A percentile compares a stretch with the other conserved stretches of the same genome.
These are phyloP conservation scores for Fusarium sp. DNA, from an alignment of 2,329 filamentous ascomycete genomes.

Conservation along the genomic window DNA sequence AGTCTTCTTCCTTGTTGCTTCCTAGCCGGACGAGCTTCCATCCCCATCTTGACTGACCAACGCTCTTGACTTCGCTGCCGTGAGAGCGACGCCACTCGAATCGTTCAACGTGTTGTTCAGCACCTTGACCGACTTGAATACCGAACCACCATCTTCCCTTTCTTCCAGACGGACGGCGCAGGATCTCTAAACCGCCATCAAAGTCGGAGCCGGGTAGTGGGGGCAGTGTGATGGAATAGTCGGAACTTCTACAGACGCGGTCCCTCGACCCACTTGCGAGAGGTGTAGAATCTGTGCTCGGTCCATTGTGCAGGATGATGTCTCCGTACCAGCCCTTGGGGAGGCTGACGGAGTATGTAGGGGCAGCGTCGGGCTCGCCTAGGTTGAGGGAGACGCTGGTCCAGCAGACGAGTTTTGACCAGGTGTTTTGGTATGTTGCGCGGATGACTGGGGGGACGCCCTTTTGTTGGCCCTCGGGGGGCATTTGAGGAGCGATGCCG, in stretches of 20 bases:
- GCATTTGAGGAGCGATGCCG: conserved; percentile 4
- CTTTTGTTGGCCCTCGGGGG: conserved; percentile 4
- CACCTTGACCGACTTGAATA: conserved; percentile 27
- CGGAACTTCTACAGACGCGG: neutral
- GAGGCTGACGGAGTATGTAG: conserved; percentile 24
- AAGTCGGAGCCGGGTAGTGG: neutral
- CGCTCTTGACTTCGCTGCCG: conserved; percentile 33
- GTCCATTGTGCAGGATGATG: conserved; percentile 31
- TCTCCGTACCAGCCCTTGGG: conserved; percentile 22
- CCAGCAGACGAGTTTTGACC: conserved; percentile 9
- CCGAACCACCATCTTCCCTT: conserved; percentile 36
- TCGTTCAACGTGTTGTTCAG: conserved; percentile 13
- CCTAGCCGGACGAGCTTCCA: conserved; percentile 41
- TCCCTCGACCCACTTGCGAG: conserved; percentile 14
- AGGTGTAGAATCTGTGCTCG: neutral
- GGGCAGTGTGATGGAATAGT: conserved; percentile 31
- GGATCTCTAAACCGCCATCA: conserved; percentile 14
- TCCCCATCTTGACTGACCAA: conserved; percentile 28
- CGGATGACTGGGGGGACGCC: conserved; percentile 19
- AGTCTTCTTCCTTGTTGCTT: conserved; percentile 8
- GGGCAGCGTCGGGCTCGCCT: conserved; percentile 20
- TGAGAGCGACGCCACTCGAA: conserved; percentile 40
- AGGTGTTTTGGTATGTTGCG: conserved; percentile 24
- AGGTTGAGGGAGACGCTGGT: conserved; percentile 10
- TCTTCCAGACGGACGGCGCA: conserved; percentile 15